phyloP scores from a whole-genome alignment of 192 early-diverging fungal genomes.

The Entomortierella chlamydospora region DNA sequence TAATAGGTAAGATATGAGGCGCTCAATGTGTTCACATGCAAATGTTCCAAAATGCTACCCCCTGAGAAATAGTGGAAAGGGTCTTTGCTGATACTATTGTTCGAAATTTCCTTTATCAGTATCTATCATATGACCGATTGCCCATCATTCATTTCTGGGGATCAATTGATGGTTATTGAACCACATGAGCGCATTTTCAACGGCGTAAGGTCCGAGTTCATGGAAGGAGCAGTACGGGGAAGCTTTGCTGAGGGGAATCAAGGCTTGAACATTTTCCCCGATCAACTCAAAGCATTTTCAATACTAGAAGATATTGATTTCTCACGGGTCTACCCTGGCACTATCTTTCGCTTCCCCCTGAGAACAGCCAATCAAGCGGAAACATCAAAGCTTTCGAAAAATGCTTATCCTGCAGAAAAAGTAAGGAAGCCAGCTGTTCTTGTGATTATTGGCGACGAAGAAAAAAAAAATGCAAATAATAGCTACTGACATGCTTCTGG shows the following conservation, averaged over 20 bases:
- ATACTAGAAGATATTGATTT: slow-evolving; percentile 43
- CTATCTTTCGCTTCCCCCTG: slow-evolving; percentile 55
- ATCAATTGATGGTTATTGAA: slow-evolving; percentile 50
- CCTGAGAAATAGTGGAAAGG: not conserved
- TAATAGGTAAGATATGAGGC: slow-evolving; percentile 25
- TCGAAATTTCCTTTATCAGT: slow-evolving; percentile 8
- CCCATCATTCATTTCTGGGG: slow-evolving; percentile 44
- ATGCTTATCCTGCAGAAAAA: slow-evolving; percentile 23
- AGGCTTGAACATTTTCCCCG: slow-evolving; percentile 3
- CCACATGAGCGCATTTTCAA: slow-evolving; percentile 42
- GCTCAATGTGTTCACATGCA: no score
- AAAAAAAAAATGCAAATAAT: no score
- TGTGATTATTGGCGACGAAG: no score
- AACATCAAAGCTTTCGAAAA: slow-evolving; percentile 30
- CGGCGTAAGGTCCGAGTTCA: not conserved
- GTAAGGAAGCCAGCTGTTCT: no score
- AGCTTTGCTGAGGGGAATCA: slow-evolving; percentile 9
- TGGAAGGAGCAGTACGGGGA: slow-evolving; percentile 10
- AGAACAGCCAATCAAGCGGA: slow-evolving; percentile 45
- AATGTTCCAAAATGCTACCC: not conserved
- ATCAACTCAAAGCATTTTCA: slow-evolving; percentile 42
- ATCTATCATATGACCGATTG: slow-evolving; percentile 57
- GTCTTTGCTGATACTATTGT: not conserved
- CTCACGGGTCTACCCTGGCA: slow-evolving; percentile 34
- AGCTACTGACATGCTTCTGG: no score